Evolutionary conservation across 257 asterid species (phyloP).

Genomic region (Rubia yunnanensis): DNA sequence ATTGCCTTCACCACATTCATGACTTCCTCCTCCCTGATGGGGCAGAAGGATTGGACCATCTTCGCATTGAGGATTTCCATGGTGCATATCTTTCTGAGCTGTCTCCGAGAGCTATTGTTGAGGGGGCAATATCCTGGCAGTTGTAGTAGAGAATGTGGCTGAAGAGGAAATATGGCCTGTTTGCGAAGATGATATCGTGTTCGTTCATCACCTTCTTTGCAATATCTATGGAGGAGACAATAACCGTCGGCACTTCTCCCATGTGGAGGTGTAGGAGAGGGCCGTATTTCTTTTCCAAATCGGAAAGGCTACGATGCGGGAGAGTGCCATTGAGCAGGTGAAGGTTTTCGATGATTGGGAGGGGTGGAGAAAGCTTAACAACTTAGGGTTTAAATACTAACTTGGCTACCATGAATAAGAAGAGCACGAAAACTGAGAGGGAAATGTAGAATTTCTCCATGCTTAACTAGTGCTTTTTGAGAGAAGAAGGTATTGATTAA

Average conservation of each 20-base stretch:
- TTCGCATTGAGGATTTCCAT: neutral
- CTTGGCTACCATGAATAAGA: neutral
- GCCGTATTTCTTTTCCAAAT: conserved; percentile 1
- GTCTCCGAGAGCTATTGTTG: neutral
- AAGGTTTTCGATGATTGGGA: conserved; percentile 12
- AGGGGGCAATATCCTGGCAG: neutral
- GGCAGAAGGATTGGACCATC: neutral
- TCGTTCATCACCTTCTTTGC: neutral
- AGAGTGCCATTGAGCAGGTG: conserved; percentile 2
- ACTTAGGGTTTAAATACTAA: neutral
- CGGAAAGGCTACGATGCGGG: neutral
- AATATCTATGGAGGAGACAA: neutral
- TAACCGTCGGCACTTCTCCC: conserved; percentile 5
- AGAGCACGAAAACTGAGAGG: neutral
- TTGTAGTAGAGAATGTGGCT: neutral
- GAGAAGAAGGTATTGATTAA: neutral
- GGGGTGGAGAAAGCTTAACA: neutral
- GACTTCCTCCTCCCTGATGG: conserved; percentile 5
- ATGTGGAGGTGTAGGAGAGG: conserved; percentile 7
- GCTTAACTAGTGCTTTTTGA: neutral
- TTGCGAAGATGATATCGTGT: neutral
- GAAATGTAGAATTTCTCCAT: neutral
- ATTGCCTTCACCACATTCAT: neutral
- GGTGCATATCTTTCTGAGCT: neutral
- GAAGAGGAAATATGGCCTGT: neutral